A percentile compares a stretch with the other conserved stretches of the same genome.
Evolutionary conservation across 805 yeast genomes (phyloP).

Genomic region (Starmerella kuoi): DNA sequence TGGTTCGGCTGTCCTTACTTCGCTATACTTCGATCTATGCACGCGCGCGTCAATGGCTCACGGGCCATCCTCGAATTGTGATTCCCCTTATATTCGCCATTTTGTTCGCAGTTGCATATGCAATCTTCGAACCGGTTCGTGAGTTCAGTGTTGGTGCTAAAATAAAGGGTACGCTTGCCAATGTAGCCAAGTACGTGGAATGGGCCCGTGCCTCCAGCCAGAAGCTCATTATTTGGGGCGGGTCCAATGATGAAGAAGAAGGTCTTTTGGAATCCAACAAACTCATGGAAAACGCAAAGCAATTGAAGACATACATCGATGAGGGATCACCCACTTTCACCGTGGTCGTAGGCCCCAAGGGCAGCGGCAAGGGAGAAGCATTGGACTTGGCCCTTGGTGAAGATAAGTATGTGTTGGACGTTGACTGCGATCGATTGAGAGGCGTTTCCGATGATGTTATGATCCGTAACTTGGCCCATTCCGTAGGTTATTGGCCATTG

Average conservation of each 20-base stretch:
- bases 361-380: slow-evolving; percentile 65
- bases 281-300: slow-evolving; percentile 37
- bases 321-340: slow-evolving; percentile 89
- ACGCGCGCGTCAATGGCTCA: slow-evolving; percentile 43
- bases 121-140: slow-evolving; percentile 87
- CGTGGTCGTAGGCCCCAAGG: slow-evolving; percentile 82
- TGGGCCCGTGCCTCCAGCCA: slow-evolving; percentile 6
- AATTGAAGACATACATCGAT: slow-evolving; percentile 64
- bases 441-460: slow-evolving; percentile 58
- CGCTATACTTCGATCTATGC: slow-evolving; percentile 6
- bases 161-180: slow-evolving; percentile 30
- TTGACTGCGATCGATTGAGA: slow-evolving; percentile 68
- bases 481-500: slow-evolving; percentile 83
- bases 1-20: slow-evolving; percentile 43
- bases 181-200: slow-evolving; percentile 3
- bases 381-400: slow-evolving; percentile 58
- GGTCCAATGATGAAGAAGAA: not conserved
- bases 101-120: slow-evolving; percentile 67
- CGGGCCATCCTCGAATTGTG: slow-evolving; percentile 69
- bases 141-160: slow-evolving; percentile 64
- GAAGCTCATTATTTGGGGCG: not conserved
- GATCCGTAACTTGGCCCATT: slow-evolving; percentile 54
- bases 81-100: slow-evolving; percentile 70
- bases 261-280: slow-evolving; percentile 1
- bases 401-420: slow-evolving; percentile 45